These are phyloP conservation scores for Lizanozyma gosingica DNA, from an alignment of 1,139 yeast species.

Conservation along the genomic window DNA sequence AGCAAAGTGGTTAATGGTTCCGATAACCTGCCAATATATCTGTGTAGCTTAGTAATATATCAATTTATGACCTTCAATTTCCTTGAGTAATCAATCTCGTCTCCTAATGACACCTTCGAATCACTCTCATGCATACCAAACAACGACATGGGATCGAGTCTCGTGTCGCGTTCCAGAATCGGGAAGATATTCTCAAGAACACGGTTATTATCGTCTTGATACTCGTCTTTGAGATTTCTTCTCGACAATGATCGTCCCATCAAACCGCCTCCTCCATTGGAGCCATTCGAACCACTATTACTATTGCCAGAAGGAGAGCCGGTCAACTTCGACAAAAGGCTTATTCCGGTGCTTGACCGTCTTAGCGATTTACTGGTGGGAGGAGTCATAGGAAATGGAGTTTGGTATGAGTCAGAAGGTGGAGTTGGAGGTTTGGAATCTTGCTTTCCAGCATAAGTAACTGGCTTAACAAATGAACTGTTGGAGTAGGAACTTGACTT, in stretches of 20 bases:
- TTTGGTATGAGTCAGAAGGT: background rate
- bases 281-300: background rate
- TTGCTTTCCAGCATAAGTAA: background rate
- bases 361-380: too few species aligned
- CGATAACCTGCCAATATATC: too few species aligned
- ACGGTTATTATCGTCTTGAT: slow-evolving; percentile 4
- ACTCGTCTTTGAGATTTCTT: slow-evolving; percentile 5
- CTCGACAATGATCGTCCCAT: background rate
- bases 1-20: too few species aligned
- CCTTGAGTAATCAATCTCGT: slow-evolving; percentile 11
- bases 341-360: background rate
- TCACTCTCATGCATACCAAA: slow-evolving; percentile 6
- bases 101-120: slow-evolving; percentile 9
- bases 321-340: background rate
- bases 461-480: background rate
- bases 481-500: too few species aligned
- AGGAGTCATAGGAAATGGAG: too few species aligned
- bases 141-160: slow-evolving; percentile 10
- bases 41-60: too few species aligned
- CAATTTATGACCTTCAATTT: background rate
- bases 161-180: slow-evolving; percentile 9
- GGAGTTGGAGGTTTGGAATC: background rate
- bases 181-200: slow-evolving; percentile 8
- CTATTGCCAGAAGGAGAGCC: background rate
- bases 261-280: background rate